Evolutionary conservation across 208 protist species (phyloP), one percentile per base, ranked within the genome.

Genomic region (Crithidia fasciculata): DNA sequence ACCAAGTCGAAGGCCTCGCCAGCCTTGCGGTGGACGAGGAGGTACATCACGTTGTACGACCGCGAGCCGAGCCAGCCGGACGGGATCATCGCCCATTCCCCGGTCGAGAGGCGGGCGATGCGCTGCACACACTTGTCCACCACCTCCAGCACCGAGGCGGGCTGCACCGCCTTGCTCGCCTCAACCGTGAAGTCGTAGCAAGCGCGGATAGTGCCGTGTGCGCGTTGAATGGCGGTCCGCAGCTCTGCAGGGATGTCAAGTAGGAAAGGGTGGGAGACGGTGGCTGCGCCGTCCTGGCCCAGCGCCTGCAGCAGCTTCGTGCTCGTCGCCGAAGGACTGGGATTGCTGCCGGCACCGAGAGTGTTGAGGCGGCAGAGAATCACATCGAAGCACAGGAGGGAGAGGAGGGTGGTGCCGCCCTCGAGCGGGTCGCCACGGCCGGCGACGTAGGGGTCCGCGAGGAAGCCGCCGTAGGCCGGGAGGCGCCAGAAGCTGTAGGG

Each of bases 391-490:
- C 76, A 67, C 2, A 84, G 68, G 41, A 94, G 69, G 19, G 84
- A 66, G 8, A 87, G n/a, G 8, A 49, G 36, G 37, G 72, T 62
- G 5, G 49, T 45, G 56, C 84, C 88, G 54, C 73, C 61, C 64
- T 89, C 90, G 49, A 95, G 53, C n/a, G 84, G 78, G 0, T 53
- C 39, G 12, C 84, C 86, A 2, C 66, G 53, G 16, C 86, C 82
- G 15, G 72, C 82, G 2, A 95, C 81, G 60, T 82, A 95, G 5
- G 88, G 76, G 72, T 95, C 90, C 10, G 80, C 85, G 37, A 95
- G 69, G 39, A 93, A 69, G 49, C 82, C 85, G 10, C 76, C 68
- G 63, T 83, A 95, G 8, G 88, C 73, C 2, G 79, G 61, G 45
- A 86, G 54, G 15, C 69, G 62, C 90, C 90, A 95, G 69, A 91